Conservation (phyloP, 2,329 filamentous ascomycete species). For the Nemania sp. region DNA sequence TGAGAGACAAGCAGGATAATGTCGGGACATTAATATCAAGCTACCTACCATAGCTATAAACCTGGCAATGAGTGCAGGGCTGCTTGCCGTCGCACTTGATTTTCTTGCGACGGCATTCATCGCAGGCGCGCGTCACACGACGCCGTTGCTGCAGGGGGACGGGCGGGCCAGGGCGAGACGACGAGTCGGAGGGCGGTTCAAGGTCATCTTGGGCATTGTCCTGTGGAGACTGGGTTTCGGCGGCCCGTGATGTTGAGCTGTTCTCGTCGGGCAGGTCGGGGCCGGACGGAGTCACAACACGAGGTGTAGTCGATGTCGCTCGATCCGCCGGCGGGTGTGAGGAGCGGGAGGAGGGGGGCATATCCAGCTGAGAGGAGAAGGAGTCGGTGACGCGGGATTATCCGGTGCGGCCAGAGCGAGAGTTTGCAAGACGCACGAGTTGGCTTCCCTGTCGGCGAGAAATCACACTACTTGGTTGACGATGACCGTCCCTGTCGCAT, state of each 20-base stretch:
- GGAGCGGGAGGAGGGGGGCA: conserved; percentile 48
- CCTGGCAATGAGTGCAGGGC: conserved; percentile 93
- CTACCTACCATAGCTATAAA: conserved; percentile 91
- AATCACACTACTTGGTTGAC: conserved; percentile 33
- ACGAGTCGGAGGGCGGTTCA: conserved; percentile 41
- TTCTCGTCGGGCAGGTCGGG: conserved; percentile 57
- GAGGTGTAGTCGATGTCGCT: conserved; percentile 44
- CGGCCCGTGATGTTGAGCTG: conserved; percentile 43
- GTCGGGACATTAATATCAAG: conserved; percentile 19
- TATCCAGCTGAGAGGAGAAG: conserved; percentile 40
- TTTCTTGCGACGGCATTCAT: conserved; percentile 81
- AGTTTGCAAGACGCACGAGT: conserved; percentile 24
- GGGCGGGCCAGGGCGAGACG: conserved; percentile 54
- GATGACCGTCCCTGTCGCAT: conserved; percentile 35
- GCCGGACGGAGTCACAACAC: conserved; percentile 52
- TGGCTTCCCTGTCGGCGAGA: conserved; percentile 27
- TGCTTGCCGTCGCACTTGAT: conserved; percentile 91
- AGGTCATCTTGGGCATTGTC: conserved; percentile 51
- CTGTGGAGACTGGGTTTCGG: conserved; percentile 52
- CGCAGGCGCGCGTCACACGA: conserved; percentile 83
- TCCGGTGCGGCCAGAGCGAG: conserved; percentile 23
- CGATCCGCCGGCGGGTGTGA: conserved; percentile 47
- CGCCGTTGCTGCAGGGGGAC: conserved; percentile 79
- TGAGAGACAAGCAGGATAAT: conserved; percentile 18
- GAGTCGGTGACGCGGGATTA: conserved; percentile 17